Percentiles rank a stretch among this genome's conserved stretches.
These are phyloP conservation scores for Canariomyces notabilis DNA, from an alignment of 2,329 filamentous ascomycete genomes.

Conservation along the genomic window DNA sequence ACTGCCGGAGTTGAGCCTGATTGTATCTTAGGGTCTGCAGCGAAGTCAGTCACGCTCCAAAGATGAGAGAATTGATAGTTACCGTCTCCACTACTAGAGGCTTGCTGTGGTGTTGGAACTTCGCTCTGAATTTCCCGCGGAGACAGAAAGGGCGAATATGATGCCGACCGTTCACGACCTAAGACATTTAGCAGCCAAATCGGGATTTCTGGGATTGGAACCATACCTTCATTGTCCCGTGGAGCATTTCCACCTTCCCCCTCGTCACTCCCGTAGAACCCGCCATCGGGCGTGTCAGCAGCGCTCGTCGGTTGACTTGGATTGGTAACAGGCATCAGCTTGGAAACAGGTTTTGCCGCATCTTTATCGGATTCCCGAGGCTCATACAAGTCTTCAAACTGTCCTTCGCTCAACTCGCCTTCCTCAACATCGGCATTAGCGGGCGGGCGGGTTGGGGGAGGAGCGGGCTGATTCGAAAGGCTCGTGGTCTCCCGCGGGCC, in stretches of 20 bases:
- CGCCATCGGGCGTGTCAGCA: conserved; percentile 25
- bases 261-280: conserved; percentile 28
- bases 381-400: conserved; percentile 54
- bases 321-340: conserved; percentile 4
- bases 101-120: conserved; percentile 11
- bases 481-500: neutral
- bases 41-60: neutral
- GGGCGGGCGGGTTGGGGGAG: neutral
- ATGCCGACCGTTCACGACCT: conserved; percentile 22
- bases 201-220: neutral
- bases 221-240: conserved; percentile 10
- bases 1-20: conserved; percentile 10
- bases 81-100: conserved; percentile 5
- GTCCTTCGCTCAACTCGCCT: conserved; percentile 69
- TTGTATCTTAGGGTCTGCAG: conserved; percentile 1
- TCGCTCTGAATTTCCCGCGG: conserved; percentile 19
- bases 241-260: conserved; percentile 19
- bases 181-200: neutral
- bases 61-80: neutral
- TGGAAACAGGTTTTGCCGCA: neutral
- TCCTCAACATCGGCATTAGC: conserved; percentile 50
- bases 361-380: conserved; percentile 27
- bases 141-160: conserved; percentile 26
- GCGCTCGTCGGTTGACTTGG: conserved; percentile 19
- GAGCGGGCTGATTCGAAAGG: conserved; percentile 2